These are phyloP conservation scores for Neohortaea acidophila DNA, from an alignment of 495 filamentous ascomycete genomes.

Conservation along the genomic window DNA sequence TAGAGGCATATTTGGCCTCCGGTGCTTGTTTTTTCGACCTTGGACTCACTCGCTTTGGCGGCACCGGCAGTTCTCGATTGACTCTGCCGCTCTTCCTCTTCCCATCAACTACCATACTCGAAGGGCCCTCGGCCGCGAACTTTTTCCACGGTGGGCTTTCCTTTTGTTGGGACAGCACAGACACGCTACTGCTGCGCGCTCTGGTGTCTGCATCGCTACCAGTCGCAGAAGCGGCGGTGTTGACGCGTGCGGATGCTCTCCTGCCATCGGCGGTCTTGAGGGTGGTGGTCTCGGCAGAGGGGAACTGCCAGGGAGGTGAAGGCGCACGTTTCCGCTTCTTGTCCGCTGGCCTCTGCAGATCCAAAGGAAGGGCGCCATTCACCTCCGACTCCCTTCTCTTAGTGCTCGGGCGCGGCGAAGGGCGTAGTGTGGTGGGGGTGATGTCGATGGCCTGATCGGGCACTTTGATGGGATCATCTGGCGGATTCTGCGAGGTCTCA, in stretches of 20 bases:
- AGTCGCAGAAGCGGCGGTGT: slow-evolving; percentile 7
- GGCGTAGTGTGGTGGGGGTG: slow-evolving; percentile 12
- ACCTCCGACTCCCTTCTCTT: slow-evolving; percentile 15
- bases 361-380: background rate
- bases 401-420: slow-evolving; percentile 6
- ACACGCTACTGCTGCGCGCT: slow-evolving; percentile 7
- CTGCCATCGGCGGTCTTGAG: slow-evolving; percentile 15
- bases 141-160: slow-evolving; percentile 90
- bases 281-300: slow-evolving; percentile 6
- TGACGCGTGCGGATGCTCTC: slow-evolving; percentile 13
- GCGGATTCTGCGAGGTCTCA: too few species aligned
- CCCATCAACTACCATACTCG: slow-evolving; percentile 67
- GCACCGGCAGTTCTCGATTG: slow-evolving; percentile 31
- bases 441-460: background rate
- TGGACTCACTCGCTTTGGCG: slow-evolving; percentile 13
- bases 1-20: too few species aligned
- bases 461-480: background rate
- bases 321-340: slow-evolving; percentile 59
- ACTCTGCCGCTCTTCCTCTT: slow-evolving; percentile 74
- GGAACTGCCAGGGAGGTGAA: slow-evolving; percentile 25
- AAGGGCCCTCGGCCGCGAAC: slow-evolving; percentile 69
- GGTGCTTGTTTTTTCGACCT: slow-evolving; percentile 14
- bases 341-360: slow-evolving; percentile 35
- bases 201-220: slow-evolving; percentile 4
- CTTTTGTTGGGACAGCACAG: slow-evolving; percentile 25